Evolutionary conservation across 495 filamentous ascomycete species (phyloP).

Genomic region (Lentithecium fluviatile): DNA sequence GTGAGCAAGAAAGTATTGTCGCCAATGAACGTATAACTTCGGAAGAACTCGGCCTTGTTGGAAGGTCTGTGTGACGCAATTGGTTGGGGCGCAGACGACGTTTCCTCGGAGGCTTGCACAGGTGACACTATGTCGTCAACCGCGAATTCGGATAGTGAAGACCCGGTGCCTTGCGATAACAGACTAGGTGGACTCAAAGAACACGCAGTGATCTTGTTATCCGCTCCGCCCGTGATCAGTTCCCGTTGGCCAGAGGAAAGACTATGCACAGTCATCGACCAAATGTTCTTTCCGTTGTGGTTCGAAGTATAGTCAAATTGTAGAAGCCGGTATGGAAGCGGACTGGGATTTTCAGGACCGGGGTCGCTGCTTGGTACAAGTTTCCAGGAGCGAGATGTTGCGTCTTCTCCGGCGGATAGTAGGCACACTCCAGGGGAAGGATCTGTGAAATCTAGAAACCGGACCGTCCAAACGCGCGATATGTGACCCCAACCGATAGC

Average conservation of each 20-base stretch:
- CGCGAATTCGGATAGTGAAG: conserved; percentile 6
- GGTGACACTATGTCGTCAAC: conserved; percentile 5
- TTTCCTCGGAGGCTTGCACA: neutral
- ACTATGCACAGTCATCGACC: conserved; percentile 61
- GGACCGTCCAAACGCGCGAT: conserved; percentile 86
- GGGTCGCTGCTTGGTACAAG: conserved; percentile 40
- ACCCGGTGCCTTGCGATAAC: too few relatives aligned
- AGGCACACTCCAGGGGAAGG: conserved; percentile 31
- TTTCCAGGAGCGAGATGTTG: conserved; percentile 68
- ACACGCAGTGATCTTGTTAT: conserved; percentile 53
- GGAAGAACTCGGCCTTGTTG: conserved; percentile 26
- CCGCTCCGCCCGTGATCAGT: conserved; percentile 82
- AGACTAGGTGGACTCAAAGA: neutral
- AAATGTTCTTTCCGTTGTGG: conserved; percentile 90
- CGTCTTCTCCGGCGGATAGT: conserved; percentile 75
- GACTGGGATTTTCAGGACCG: neutral
- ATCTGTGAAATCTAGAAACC: conserved; percentile 51
- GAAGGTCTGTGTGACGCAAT: conserved; percentile 7
- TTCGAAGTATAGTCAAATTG: conserved; percentile 55
- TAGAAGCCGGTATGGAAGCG: conserved; percentile 44
- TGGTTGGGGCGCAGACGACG: neutral
- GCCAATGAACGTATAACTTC: conserved; percentile 34
- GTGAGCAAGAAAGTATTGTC: conserved; percentile 26
- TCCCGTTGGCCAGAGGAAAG: conserved; percentile 38
- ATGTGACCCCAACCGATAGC: conserved; percentile 77